phyloP scores from a whole-genome alignment of 495 filamentous ascomycete genomes.

The Stereocaulon alpinum region DNA sequence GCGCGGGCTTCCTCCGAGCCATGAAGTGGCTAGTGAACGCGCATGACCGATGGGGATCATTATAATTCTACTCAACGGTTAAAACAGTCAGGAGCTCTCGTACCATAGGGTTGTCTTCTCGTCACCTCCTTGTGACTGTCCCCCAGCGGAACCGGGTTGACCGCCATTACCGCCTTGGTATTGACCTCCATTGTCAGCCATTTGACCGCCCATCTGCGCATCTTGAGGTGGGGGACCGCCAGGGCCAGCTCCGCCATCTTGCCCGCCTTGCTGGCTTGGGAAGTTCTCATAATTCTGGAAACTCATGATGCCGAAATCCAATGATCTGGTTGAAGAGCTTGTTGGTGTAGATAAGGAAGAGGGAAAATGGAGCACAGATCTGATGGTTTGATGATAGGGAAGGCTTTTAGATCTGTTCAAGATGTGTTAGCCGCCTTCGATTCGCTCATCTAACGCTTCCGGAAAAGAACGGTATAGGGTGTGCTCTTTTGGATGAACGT shows the following conservation, averaged over 20 bases:
- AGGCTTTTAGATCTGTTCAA: neutral
- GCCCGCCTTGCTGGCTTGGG: slow-evolving; percentile 44
- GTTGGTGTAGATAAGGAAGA: slow-evolving; percentile 9
- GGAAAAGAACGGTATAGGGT: neutral
- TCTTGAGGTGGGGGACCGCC: slow-evolving; percentile 44
- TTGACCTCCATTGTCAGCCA: slow-evolving; percentile 43
- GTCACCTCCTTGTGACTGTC: slow-evolving; percentile 47
- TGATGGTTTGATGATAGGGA: neutral
- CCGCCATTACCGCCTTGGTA: slow-evolving; percentile 46
- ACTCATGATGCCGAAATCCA: slow-evolving; percentile 31
- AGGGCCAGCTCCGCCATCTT: slow-evolving; percentile 43
- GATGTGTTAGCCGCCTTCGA: neutral
- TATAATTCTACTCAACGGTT: neutral
- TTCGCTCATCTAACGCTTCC: neutral
- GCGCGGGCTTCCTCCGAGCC: neutral
- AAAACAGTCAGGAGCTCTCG: slow-evolving; percentile 18
- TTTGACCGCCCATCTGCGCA: slow-evolving; percentile 28
- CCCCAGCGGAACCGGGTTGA: slow-evolving; percentile 39
- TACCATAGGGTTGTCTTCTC: slow-evolving; percentile 79
- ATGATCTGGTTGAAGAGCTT: slow-evolving; percentile 13
- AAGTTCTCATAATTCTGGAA: slow-evolving; percentile 51
- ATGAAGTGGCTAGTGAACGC: neutral
- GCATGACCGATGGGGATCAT: neutral
- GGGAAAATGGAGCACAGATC: neutral
- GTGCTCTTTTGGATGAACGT: neutral